Base-by-base conservation (phyloP, 495 filamentous ascomycete species). In the Pyrenula massariospora region DNA sequence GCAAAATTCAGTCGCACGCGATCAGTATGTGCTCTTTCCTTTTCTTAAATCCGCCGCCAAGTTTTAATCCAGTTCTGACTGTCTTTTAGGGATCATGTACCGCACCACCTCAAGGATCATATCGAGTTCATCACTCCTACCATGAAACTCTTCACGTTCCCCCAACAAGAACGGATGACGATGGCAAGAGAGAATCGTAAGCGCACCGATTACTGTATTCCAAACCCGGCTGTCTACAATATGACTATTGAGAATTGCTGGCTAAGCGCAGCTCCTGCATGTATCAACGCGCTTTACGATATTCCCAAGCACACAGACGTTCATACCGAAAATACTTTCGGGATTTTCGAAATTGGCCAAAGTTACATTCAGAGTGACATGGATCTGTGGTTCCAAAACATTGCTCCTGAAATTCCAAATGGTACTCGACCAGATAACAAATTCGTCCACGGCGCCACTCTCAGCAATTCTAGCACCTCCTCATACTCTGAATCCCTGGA, bases 121-220 rank as follows among this genome's bases (percentile, higher is more conserved):
- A 68, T 84, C 48, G 82, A 85, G 63, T 83, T 79, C 57, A 77
- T 84, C 48, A 83, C 74, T 0, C 79, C 81, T 0, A 78, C 78
- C 2, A 66, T 84, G 57, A 79, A 74, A 56, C 60, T 77, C 15
- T 15, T 8, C 8, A 15, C 31, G 5, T 42, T 15, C 31, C 31
- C 31, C 15, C 8, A 8, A 8, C 8, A 5, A 15, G 15, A 42
- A 42, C 31, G 31, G 15, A 5, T 5, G 15, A 8, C 31, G 5
- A n/a, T n/a, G n/a, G n/a, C n/a, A n/a, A n/a, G n/a, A n/a, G n/a
- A n/a, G n/a, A n/a, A n/a, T n/a, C n/a, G n/a, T n/a, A n/a, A n/a
- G n/a, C n/a, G n/a, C n/a, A n/a, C n/a, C n/a, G n/a, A n/a, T n/a
- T n/a, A n/a, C n/a, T n/a, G n/a, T n/a, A n/a, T n/a, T n/a, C 8